Base-by-base conservation (phyloP, 2,329 filamentous ascomycete genomes). In the Fusarium sp. region DNA sequence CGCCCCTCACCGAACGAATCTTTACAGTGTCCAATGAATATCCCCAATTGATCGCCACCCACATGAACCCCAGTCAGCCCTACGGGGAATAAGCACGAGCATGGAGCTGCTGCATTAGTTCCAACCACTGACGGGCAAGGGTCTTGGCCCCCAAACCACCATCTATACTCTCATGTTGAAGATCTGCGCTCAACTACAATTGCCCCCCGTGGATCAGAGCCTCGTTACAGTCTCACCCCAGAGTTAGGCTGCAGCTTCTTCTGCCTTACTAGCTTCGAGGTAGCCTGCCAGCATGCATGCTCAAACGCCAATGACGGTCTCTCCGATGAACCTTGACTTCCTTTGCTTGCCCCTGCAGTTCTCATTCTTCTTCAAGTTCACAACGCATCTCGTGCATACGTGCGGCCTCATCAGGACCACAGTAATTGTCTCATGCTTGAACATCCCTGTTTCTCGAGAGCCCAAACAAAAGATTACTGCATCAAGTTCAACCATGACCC, bases 191-290 rank as follows among this genome's bases (percentile, higher is more conserved):
- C 32, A 10, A 34, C 8, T 15, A 7, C 44, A 53, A 45, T 71
- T 61, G 63, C 68, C 68, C 64, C 39, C 50, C 52, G 49, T 58
- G 38, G 50, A 61, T 56, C 52, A 65, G 51, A 64, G 57, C 51
- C 62, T 56, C 47, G 70, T 63, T 68, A 42, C 50, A 65, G 56
- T 64, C 62, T 69, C 65, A 62, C 60, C 57, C 55, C 28, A 51
- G 36, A 59, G 62, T 62, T 55, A 73, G 71, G 71, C 71, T 73
- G 23, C 66, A 71, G 62, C 43, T 44, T 40, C 61, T 70, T 67
- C 69, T 71, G 69, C 67, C 67, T 72, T 56, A 44, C 49, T 67
- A 61, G 62, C 30, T 52, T 40, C 61, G 49, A 57, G 68, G 69
- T 30, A 71, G 71, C 71, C 71, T 73, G 53, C 57, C 20, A 24